Conservation (phyloP, 495 filamentous ascomycete species). For the Podospora appendiculata region DNA sequence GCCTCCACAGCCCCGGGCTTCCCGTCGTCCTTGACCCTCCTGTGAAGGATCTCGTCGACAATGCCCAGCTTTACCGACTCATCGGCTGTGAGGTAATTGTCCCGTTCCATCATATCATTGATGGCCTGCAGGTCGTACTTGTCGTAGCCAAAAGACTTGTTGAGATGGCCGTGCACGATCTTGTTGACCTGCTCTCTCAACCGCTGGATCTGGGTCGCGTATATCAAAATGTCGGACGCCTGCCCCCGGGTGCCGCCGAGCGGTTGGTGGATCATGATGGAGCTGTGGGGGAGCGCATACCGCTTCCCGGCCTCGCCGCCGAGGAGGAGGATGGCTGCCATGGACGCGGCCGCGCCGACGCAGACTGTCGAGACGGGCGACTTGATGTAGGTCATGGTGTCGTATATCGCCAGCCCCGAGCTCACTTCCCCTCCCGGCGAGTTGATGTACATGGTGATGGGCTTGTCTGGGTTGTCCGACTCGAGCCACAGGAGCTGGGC, state of each 20-base stretch:
- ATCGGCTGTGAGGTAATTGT: conserved; percentile 83
- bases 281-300: conserved; percentile 82
- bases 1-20: conserved; percentile 11
- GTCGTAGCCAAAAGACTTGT: conserved; percentile 54
- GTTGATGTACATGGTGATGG: conserved; percentile 96
- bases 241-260: conserved; percentile 86
- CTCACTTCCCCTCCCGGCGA: conserved; percentile 95
- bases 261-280: conserved; percentile 96
- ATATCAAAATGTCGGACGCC: conserved; percentile 88
- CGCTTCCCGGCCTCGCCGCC: conserved; percentile 81
- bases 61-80: conserved; percentile 87
- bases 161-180: conserved; percentile 84
- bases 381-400: conserved; percentile 96
- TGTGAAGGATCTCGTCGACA: conserved; percentile 75
- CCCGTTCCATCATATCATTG: conserved; percentile 91
- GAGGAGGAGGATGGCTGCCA: conserved; percentile 84
- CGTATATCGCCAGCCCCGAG: conserved; percentile 91
- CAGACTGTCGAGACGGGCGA: conserved; percentile 91
- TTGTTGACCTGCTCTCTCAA: conserved; percentile 78
- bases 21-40: conserved; percentile 30
- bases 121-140: conserved; percentile 64
- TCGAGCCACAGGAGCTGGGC: conserved; percentile 97
- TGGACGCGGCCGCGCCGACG: conserved; percentile 87
- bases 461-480: conserved; percentile 86
- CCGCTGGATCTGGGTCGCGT: conserved; percentile 92